Evolutionary conservation across 192 early-diverging fungal genomes (phyloP), one percentile per base, ranked within the genome.

Genomic region (Geosiphon pyriformis): DNA sequence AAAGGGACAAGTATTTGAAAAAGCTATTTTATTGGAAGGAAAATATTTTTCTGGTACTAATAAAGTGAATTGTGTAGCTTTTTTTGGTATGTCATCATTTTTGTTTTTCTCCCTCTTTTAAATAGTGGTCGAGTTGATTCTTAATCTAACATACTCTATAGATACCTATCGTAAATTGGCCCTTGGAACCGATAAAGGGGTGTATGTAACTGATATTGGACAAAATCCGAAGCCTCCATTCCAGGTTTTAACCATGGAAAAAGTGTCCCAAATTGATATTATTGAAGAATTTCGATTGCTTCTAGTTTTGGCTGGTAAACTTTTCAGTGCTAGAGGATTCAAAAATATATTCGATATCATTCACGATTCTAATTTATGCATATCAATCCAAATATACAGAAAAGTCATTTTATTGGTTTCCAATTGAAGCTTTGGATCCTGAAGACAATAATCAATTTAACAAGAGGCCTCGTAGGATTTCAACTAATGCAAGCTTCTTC

Each of bases 211-310:
- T 2, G 53, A 57, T 31, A 80, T 87, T n/a, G 72, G 79, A 20
- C 80, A 80, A 62, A 78, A 76, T 56, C 70, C 79, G 11, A 76
- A 76, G 57, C 79, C 70, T 22, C 76, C 78, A 63, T 68, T 76
- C 63, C 70, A 74, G 66, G 77, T 87, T 32, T 69, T 95, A 17
- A 72, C 79, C 25, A 55, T 92, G 48, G 92, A 93, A 57, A 87
- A 86, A 69, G 87, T 95, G 48, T 81, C 76, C 27, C 94, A 98
- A 75, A 83, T 98, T 46, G 94, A 94, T 70, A 87, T 93, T 35
- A 68, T 96, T 54, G 86, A 88, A 69, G 82, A 89, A n/a, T 83
- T 82, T 68, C 86, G 88, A 29, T 82, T 93, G 32, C 67, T 98
- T 59, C 78, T 94, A 20, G 80, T 97, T 20, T 75, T 96, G 12